phyloP scores from a whole-genome alignment of 495 filamentous ascomycete species.

The Bombardia bombarda region DNA sequence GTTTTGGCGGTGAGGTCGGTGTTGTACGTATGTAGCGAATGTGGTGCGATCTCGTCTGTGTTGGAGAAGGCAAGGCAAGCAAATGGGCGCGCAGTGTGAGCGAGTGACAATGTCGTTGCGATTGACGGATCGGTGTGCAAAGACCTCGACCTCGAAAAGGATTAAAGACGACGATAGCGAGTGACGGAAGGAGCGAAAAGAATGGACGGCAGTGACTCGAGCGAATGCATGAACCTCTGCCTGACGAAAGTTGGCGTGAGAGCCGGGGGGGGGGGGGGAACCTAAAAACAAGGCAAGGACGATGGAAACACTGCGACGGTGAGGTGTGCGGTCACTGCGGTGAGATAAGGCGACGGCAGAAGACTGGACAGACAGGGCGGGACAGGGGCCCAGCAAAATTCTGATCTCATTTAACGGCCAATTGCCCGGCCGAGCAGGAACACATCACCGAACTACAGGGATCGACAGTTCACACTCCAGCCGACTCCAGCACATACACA shows the following conservation, averaged over 20 bases:
- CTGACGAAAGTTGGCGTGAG: neutral
- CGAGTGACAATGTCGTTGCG: conserved; percentile 7
- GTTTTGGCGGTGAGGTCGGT: neutral
- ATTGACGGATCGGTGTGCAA: neutral
- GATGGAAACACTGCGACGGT: neutral
- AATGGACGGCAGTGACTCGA: neutral
- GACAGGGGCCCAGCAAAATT: neutral
- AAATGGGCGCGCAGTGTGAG: neutral
- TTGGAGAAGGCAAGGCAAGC: neutral
- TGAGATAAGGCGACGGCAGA: neutral
- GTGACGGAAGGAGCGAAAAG: neutral
- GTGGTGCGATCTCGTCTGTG: conserved; percentile 1
- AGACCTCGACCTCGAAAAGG: too few species aligned
- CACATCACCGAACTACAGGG: neutral
- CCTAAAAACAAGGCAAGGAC: conserved; percentile 4
- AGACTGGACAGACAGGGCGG: neutral
- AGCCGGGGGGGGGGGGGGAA: neutral
- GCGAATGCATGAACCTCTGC: conserved; percentile 1
- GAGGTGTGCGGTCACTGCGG: neutral
- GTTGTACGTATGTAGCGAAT: conserved; percentile 7
- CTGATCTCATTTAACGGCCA: conserved; percentile 5
- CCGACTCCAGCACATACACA: too few species aligned
- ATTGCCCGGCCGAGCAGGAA: neutral
- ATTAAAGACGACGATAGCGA: too few species aligned
- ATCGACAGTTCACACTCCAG: too few species aligned